phyloP scores from a whole-genome alignment of 768 basidiomycete genomes.

The Zangia roseola region DNA sequence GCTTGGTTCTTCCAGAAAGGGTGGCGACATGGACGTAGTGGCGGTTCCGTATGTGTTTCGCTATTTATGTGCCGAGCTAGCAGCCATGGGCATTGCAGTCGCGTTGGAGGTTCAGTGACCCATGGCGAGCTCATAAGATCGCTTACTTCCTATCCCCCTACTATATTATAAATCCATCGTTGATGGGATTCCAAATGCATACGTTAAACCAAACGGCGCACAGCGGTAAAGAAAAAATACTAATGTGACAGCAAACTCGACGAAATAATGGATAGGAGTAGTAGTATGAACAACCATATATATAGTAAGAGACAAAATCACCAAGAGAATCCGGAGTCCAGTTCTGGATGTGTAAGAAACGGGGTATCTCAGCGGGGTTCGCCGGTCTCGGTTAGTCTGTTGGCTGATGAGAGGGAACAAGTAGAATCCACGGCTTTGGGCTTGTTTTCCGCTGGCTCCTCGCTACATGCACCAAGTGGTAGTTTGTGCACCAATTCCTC shows the following conservation, averaged over 20 bases:
- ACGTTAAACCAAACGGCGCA: slow-evolving; percentile 14
- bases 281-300: slow-evolving; percentile 11
- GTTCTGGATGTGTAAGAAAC: background rate
- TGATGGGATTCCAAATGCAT: slow-evolving; percentile 10
- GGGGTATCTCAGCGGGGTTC: slow-evolving; percentile 18
- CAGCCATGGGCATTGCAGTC: slow-evolving; percentile 96
- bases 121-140: background rate
- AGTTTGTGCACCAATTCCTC: slow-evolving; percentile 1
- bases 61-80: slow-evolving; percentile 92
- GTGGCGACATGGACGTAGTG: slow-evolving; percentile 89
- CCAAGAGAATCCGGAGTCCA: slow-evolving; percentile 8
- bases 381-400: background rate
- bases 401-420: background rate
- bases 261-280: slow-evolving; percentile 14
- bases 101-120: slow-evolving; percentile 71
- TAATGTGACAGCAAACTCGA: slow-evolving; percentile 10
- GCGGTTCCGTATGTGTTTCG: slow-evolving; percentile 95
- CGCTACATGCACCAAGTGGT: background rate
- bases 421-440: background rate
- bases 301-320: slow-evolving; percentile 6
- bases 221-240: slow-evolving; percentile 13
- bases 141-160: background rate
- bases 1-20: slow-evolving; percentile 55
- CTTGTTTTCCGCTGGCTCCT: slow-evolving; percentile 2
- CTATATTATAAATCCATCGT: background rate